Base-by-base conservation (phyloP, 2,329 filamentous ascomycete genomes). In the Fusarium siculi region DNA sequence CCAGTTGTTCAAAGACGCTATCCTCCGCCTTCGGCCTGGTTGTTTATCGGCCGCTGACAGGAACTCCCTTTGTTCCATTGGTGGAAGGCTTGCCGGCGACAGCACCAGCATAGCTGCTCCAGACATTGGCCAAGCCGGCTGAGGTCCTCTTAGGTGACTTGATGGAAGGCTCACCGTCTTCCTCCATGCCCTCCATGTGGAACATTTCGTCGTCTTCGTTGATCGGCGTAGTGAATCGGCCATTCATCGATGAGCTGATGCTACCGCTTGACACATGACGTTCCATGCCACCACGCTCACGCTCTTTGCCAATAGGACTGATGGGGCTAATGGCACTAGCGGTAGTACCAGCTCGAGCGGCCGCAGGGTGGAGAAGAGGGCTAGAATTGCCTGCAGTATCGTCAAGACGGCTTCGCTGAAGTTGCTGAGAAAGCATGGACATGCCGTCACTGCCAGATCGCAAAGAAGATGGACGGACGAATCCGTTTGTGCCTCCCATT, bases 161-260 rank as follows among this genome's bases (percentile, higher is more conserved):
- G 62, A 82, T 81, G 42, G 86, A 82, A 28, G 86, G 82, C 37
- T 90, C 88, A 28, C 88, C 87, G 32, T 89, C 88, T 62, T 90
- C 88, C 73, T 92, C 90, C 89, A 92, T 91, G 76, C 84, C 88
- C 47, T 77, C 76, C 78, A 92, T 92, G 19, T 92, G 87, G 72
- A 91, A 91, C 32, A 89, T 87, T 8, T 88, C 84, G 62, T 91
- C 89, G 74, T 92, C 90, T 77, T 91, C 90, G 66, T 91, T 89
- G 69, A 92, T 91, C 7, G 89, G 89, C 2, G 89, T 91, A 4
- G 89, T 89, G 78, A 90, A 91, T 21, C 90, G 84, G 25, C 88
- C 88, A 43, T 85, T 88, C 43, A 83, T 82, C 25, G 82, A 85
- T 53, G 87, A 89, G 73, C 87, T 85, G 74, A 90, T 86, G 73